Evolutionary conservation across 768 basidiomycete species (phyloP).

Genomic region (Mycena pura): DNA sequence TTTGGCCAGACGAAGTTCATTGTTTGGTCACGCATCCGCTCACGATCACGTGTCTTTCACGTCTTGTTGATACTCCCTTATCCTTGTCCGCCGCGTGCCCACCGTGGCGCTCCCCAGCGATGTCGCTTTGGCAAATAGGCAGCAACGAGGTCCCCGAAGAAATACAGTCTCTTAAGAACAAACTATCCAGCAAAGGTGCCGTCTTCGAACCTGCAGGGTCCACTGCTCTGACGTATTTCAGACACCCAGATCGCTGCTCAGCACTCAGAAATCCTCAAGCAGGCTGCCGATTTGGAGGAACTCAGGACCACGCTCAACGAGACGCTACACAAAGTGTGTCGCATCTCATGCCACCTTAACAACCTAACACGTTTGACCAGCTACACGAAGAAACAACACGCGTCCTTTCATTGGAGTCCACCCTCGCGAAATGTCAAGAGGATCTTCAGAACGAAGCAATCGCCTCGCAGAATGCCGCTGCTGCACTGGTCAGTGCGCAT

Average conservation of each 20-base stretch:
- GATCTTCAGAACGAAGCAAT: constrained; percentile 64
- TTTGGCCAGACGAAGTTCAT: constrained; percentile 6
- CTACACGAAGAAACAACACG: constrained; percentile 63
- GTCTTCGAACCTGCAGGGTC: constrained; percentile 8
- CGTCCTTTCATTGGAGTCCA: constrained; percentile 59
- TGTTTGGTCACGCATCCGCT: not conserved
- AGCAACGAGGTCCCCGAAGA: constrained; percentile 55
- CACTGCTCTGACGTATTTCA: constrained; percentile 29
- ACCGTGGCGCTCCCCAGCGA: constrained; percentile 34
- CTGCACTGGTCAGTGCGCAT: constrained; percentile 53
- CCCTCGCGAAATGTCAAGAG: constrained; percentile 55
- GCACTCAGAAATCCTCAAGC: constrained; percentile 49
- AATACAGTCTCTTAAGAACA: constrained; percentile 53
- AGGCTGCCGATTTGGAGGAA: constrained; percentile 51
- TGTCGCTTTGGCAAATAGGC: constrained; percentile 57
- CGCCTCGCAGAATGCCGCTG: constrained; percentile 56
- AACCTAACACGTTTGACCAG: constrained; percentile 39
- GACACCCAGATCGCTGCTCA: constrained; percentile 58
- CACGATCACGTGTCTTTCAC: not conserved
- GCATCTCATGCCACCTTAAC: constrained; percentile 10
- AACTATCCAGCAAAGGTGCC: constrained; percentile 57
- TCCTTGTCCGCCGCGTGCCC: too few species aligned
- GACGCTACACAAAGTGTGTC: constrained; percentile 53
- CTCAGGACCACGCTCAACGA: constrained; percentile 50
- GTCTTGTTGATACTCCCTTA: not conserved